phyloP scores from a whole-genome alignment of 768 basidiomycete genomes.

The Lactarius hatsudake region DNA sequence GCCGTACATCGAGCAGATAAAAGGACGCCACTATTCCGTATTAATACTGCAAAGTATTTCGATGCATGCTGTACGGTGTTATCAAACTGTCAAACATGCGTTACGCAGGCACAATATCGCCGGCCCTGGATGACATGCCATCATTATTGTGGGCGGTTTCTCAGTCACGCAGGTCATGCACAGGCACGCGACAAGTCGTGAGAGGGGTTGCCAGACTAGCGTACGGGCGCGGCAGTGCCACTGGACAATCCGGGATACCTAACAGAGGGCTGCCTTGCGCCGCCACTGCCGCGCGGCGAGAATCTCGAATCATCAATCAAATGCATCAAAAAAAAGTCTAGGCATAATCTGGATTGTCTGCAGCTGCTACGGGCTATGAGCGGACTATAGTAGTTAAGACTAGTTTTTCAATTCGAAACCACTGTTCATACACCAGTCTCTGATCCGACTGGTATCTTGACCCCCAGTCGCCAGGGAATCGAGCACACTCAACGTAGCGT shows the following conservation, averaged over 20 bases:
- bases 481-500: slow-evolving; percentile 11
- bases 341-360: neutral
- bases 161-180: neutral
- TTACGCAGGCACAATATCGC: neutral
- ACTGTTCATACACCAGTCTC: slow-evolving; percentile 24
- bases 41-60: neutral
- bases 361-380: neutral
- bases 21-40: neutral
- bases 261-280: neutral
- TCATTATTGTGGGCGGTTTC: neutral
- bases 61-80: neutral
- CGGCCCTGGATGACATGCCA: neutral
- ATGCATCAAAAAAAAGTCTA: neutral
- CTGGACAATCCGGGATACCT: neutral
- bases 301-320: neutral
- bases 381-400: neutral
- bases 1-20: neutral
- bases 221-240: neutral
- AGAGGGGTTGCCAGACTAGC: neutral
- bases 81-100: neutral
- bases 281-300: neutral
- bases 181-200: neutral
- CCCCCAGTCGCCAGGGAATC: neutral
- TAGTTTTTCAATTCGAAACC: slow-evolving; percentile 3
- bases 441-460: slow-evolving; percentile 10